A percentile compares a stretch with the other conserved stretches of the same genome.
phyloP scores from a whole-genome alignment of 1,284 basidiomycete species.

The Heterobasidion annosum region DNA sequence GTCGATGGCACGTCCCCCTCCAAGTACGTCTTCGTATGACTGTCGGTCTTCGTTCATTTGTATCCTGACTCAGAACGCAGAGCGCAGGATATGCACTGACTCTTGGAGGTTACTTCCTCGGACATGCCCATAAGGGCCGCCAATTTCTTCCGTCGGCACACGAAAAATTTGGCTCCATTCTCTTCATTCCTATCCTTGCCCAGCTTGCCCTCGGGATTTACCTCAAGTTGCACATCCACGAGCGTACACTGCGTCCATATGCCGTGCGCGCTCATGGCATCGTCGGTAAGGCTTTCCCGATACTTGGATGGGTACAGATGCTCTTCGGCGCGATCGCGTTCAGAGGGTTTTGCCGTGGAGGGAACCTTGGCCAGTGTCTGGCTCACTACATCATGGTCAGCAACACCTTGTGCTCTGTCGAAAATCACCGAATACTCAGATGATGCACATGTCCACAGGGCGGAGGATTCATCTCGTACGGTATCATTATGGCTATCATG shows the following conservation, averaged over 20 bases:
- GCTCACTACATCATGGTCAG: slow-evolving; percentile 87
- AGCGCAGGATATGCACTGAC: slow-evolving; percentile 62
- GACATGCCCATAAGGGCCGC: slow-evolving; percentile 75
- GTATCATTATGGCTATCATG: slow-evolving; percentile 76
- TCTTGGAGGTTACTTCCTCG: slow-evolving; percentile 63
- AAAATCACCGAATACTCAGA: no score
- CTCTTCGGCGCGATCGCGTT: slow-evolving; percentile 63
- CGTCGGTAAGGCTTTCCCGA: slow-evolving; percentile 79
- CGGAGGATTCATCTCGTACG: slow-evolving; percentile 85
- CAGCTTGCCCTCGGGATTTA: slow-evolving; percentile 81
- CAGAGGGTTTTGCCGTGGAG: slow-evolving; percentile 64
- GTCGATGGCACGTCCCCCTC: slow-evolving; percentile 79
- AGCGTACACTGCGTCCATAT: slow-evolving; percentile 67
- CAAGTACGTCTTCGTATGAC: slow-evolving; percentile 39
- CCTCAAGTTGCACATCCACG: slow-evolving; percentile 88
- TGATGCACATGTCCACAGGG: slow-evolving; percentile 26
- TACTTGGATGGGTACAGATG: slow-evolving; percentile 86
- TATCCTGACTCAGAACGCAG: slow-evolving; percentile 23
- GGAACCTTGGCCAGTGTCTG: slow-evolving; percentile 70
- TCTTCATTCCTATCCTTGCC: slow-evolving; percentile 53
- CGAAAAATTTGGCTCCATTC: slow-evolving; percentile 60
- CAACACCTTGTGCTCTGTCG: background rate
- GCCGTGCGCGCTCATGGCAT: slow-evolving; percentile 71
- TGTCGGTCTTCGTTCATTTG: background rate
- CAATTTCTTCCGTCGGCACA: slow-evolving; percentile 66